Evolutionary conservation across 2,329 filamentous ascomycete genomes (phyloP).

Genomic region (Cryphonectria radicalis): DNA sequence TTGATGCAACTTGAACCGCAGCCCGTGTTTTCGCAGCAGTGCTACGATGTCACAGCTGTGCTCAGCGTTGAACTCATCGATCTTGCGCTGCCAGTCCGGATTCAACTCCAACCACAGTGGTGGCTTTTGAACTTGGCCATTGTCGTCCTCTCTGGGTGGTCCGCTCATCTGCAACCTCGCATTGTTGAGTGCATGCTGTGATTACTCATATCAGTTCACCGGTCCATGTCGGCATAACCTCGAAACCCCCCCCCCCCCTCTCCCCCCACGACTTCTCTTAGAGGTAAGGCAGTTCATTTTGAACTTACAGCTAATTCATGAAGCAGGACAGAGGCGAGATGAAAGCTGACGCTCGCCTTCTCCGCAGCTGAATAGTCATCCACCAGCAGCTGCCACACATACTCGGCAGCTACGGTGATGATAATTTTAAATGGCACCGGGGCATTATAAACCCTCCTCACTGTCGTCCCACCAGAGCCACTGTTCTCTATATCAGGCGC

Average conservation of each 20-base stretch:
- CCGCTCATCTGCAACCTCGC: constrained; percentile 9
- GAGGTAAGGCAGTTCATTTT: neutral
- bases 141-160: neutral
- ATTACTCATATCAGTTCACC: neutral
- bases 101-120: constrained; percentile 19
- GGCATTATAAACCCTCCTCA: neutral
- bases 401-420: constrained; percentile 15
- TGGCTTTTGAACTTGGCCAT: too few species aligned
- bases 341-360: constrained; percentile 23
- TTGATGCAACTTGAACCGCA: neutral
- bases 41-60: neutral
- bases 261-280: neutral
- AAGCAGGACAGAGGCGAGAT: constrained; percentile 21
- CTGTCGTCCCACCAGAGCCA: neutral
- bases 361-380: constrained; percentile 24
- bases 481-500: too few species aligned
- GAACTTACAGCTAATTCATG: constrained; percentile 25
- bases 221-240: neutral
- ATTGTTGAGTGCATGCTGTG: constrained; percentile 13
- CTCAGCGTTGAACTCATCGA: neutral
- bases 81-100: neutral
- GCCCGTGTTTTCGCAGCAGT: constrained; percentile 9
- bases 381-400: constrained; percentile 25
- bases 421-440: constrained; percentile 14
- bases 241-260: too few species aligned